Evolutionary conservation across 2,329 filamentous ascomycete genomes (phyloP).

Genomic region (Fusarium gaditjirri): DNA sequence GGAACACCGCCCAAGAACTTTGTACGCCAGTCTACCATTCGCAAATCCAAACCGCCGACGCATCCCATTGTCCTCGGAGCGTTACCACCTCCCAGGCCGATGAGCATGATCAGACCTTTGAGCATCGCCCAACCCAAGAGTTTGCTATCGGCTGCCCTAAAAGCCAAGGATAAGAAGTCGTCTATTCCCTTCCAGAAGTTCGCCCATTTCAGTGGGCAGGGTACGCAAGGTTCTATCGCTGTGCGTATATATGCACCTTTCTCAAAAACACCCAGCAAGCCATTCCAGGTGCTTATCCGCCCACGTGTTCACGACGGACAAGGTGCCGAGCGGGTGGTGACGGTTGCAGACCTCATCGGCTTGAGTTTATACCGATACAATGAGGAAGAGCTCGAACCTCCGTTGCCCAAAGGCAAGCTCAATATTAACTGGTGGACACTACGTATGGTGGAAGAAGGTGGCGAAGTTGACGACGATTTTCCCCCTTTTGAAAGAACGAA

Average conservation of each 20-base stretch:
- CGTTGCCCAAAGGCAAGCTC: constrained; percentile 70
- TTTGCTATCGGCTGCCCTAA: constrained; percentile 76
- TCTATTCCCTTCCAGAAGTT: constrained; percentile 81
- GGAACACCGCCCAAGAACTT: constrained; percentile 72
- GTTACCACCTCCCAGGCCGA: constrained; percentile 76
- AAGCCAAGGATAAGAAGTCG: constrained; percentile 75
- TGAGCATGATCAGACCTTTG: constrained; percentile 69
- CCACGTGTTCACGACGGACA: constrained; percentile 76
- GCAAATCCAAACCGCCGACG: constrained; percentile 67
- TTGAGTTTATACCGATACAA: constrained; percentile 81
- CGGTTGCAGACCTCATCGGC: constrained; percentile 84
- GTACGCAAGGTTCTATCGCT: constrained; percentile 78
- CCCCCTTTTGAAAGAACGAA: constrained; percentile 80
- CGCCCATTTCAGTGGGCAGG: constrained; percentile 79
- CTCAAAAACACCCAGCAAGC: constrained; percentile 70
- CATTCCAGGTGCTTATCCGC: constrained; percentile 77
- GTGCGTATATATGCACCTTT: constrained; percentile 83
- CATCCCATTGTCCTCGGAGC: constrained; percentile 69
- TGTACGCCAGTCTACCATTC: constrained; percentile 70
- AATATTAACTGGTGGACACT: constrained; percentile 87
- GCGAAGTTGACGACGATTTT: constrained; percentile 87
- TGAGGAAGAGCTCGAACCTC: constrained; percentile 78
- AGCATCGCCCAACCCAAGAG: constrained; percentile 78
- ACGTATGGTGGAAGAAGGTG: constrained; percentile 85
- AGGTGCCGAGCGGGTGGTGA: constrained; percentile 69